Base-by-base conservation (phyloP, 768 basidiomycete genomes). In the Calocybe indica region DNA sequence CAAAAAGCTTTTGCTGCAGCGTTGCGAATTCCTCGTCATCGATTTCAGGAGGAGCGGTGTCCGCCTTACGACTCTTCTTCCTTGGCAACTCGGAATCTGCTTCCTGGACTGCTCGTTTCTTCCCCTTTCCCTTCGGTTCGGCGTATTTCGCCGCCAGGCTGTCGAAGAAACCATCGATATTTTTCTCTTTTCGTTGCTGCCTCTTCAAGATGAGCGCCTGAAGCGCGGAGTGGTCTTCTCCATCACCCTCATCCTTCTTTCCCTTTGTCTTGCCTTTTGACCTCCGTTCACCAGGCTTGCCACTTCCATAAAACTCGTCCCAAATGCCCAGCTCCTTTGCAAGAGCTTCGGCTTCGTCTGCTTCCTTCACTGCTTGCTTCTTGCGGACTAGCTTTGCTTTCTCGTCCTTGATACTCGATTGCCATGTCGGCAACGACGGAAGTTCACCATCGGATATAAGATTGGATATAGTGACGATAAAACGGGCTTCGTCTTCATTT, bases 251-350 rank as follows among this genome's bases (percentile, higher is more conserved):
- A 8, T 64, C 52, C 46, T 54, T 58, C 32, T 60, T 54, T 60
- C 72, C 7, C 52, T 77, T 83, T 1, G 65, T 71, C 55, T 80
- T 82, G 9, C 67, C 71, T 38, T 79, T 79, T 10, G 66, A 65
- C 63, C 79, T 80, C 53, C 80, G 73, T 33, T 79, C 69, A 6
- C 80, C 78, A 1, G 73, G 63, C 65, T 85, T 88, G 3, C 87
- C 89, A 52, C 73, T 80, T 5, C 87, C 89, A 58, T 88, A 92
- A 57, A 92, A 92, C 55, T 92, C 90, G 47, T 96, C 92, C 91
- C 92, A 94, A 7, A 96, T 88, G 2, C 92, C 93, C 11, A 97
- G 66, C 52, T 91, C 89, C 55, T 82, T 89, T 5, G 93, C 93
- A 37, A 85, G 67, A 13, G 78, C 72, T 63, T 91, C 93, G 3